phyloP scores from a whole-genome alignment of 2,329 filamentous ascomycete species.

The Xylariaceae sp. region DNA sequence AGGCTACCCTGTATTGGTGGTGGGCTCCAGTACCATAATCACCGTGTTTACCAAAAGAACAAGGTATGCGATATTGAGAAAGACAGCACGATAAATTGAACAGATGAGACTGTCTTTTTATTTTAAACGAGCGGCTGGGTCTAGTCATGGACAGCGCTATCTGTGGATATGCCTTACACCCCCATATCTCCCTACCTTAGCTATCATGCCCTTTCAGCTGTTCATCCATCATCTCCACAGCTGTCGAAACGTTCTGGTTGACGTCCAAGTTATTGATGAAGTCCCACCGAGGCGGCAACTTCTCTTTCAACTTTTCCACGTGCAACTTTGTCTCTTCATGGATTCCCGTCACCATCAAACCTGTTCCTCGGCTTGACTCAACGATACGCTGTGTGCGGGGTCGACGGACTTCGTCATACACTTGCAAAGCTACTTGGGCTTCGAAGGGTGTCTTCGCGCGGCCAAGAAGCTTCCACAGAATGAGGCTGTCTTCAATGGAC shows the following conservation, averaged over 20 bases:
- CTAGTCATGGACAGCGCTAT: no score
- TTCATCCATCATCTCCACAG: slow-evolving; percentile 14
- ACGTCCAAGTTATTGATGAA: slow-evolving; percentile 23
- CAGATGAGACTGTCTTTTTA: no score
- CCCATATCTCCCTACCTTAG: no score
- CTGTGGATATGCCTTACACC: no score
- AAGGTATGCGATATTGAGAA: no score
- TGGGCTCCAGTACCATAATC: no score
- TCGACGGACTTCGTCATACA: slow-evolving; percentile 19
- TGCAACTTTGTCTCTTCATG: slow-evolving; percentile 9
- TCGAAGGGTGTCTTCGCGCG: slow-evolving; percentile 9
- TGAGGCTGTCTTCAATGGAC: slow-evolving; percentile 21
- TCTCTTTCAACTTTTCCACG: slow-evolving; percentile 3
- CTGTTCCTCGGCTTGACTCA: slow-evolving; percentile 19
- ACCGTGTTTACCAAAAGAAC: no score
- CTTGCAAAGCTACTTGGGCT: slow-evolving; percentile 14
- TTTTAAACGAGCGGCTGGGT: no score
- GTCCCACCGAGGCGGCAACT: slow-evolving; percentile 17
- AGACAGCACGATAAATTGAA: no score
- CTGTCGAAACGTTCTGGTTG: slow-evolving; percentile 16
- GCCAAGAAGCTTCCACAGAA: slow-evolving; percentile 19
- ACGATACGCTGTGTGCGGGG: slow-evolving; percentile 24
- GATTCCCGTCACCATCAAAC: slow-evolving; percentile 13
- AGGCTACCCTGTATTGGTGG: no score
- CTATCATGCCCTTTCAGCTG: no score